Conservation (phyloP, 371 early-diverging fungal species). For the Rhizopus microsporus region DNA sequence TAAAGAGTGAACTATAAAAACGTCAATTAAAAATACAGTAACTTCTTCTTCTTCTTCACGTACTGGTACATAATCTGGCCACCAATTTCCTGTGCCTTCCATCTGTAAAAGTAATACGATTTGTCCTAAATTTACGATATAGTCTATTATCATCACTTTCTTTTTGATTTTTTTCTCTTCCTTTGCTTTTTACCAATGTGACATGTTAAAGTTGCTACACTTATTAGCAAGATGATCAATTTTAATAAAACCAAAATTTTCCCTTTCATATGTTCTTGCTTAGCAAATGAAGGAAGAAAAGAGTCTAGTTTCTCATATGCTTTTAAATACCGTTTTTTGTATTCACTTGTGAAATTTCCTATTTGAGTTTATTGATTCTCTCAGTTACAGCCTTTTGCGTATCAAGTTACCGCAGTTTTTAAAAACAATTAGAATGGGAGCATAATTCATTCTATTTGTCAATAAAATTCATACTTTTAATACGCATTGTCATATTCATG, state of each 20-base stretch:
- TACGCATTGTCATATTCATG: too few relatives aligned
- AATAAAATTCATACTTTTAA: too few relatives aligned
- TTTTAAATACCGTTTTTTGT: too few relatives aligned
- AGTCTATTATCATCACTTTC: neutral
- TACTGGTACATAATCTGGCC: conserved; percentile 37
- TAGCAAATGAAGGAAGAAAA: too few relatives aligned
- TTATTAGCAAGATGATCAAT: conserved; percentile 5
- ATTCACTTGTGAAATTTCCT: too few relatives aligned
- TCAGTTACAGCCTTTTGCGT: too few relatives aligned
- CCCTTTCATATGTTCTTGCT: conserved; percentile 2
- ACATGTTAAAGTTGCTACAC: conserved; percentile 19
- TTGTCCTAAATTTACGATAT: conserved; percentile 24
- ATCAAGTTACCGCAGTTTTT: too few relatives aligned
- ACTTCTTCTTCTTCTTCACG: conserved; percentile 4
- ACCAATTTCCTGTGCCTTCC: conserved; percentile 21
- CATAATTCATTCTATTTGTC: too few relatives aligned
- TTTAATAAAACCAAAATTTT: conserved; percentile 11
- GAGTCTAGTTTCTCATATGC: too few relatives aligned
- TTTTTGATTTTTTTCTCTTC: neutral
- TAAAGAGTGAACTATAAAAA: conserved; percentile 41
- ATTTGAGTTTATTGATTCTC: too few relatives aligned
- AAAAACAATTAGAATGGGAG: too few relatives aligned
- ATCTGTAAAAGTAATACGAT: conserved; percentile 24
- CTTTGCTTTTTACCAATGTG: conserved; percentile 18
- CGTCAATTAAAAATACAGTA: neutral